These are phyloP conservation scores for Fusarium nisikadoi DNA, from an alignment of 2,329 filamentous ascomycete species.

Conservation along the genomic window DNA sequence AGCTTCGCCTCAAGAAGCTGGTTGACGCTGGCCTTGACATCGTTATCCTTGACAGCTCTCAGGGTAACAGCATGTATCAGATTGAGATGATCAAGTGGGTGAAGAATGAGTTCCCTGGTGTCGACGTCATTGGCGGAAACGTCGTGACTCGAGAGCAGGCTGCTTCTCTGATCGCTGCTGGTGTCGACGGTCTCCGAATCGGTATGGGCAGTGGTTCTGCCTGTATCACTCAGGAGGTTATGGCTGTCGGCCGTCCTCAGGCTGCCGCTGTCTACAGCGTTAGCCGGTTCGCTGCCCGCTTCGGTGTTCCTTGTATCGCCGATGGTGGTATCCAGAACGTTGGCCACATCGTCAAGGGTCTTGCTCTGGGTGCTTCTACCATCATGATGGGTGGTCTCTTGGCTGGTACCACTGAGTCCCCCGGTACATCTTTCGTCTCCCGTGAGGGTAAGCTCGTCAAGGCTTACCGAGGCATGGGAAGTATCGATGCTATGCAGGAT, in stretches of 20 bases:
- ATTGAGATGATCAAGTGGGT: slow-evolving; percentile 98
- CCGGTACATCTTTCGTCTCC: slow-evolving; percentile 95
- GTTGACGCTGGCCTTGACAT: slow-evolving; percentile 96
- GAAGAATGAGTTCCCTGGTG: slow-evolving; percentile 83
- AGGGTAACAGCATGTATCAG: slow-evolving; percentile 99
- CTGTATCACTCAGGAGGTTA: slow-evolving; percentile 99
- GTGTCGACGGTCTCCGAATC: slow-evolving; percentile 95
- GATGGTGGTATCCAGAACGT: slow-evolving; percentile 99
- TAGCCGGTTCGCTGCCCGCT: slow-evolving; percentile 86
- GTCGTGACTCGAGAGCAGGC: slow-evolving; percentile 98
- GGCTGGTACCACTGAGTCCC: slow-evolving; percentile 96
- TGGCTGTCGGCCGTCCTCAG: slow-evolving; percentile 97
- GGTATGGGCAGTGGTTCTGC: slow-evolving; percentile 98
- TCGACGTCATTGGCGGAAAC: slow-evolving; percentile 98
- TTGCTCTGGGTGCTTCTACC: slow-evolving; percentile 91
- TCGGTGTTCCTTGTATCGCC: slow-evolving; percentile 97
- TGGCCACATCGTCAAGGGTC: slow-evolving; percentile 98
- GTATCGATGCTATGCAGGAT: slow-evolving; percentile 99
- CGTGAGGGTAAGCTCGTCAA: slow-evolving; percentile 98
- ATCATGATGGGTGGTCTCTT: slow-evolving; percentile 99
- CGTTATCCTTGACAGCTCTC: slow-evolving; percentile 93
- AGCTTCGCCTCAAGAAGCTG: slow-evolving; percentile 83
- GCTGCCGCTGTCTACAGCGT: slow-evolving; percentile 93
- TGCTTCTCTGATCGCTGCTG: slow-evolving; percentile 88
- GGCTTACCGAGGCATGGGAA: slow-evolving; percentile 98